Base-by-base conservation (phyloP, 164 flowering plant genomes). In the Vitis rupestris region DNA sequence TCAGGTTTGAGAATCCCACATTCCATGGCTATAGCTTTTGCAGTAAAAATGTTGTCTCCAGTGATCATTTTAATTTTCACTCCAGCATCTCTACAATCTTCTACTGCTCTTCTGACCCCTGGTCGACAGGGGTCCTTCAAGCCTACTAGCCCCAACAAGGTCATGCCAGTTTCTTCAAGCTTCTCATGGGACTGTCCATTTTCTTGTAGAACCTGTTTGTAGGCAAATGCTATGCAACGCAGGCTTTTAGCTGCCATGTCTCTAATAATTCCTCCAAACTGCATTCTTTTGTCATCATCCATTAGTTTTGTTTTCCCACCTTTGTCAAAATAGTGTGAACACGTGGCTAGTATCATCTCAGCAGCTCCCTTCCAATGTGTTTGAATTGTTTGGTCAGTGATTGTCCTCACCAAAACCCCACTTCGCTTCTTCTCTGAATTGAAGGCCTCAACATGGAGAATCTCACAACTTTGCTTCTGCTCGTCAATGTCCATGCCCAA, bases 341-440 rank as follows among this genome's bases (percentile, higher is more conserved):
- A 75, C 70, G 56, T 65, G 29, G 58, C 75, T 17, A 76, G 61
- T 11, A 76, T 65, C 67, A 72, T 76, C 61, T 76, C 79, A 11
- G 79, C 79, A 44, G 79, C 75, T 47, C 79, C 79, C 54, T 76
- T 76, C 79, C 79, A 76, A 61, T 76, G 75, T 4, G 50, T 31
- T 19, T 66, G 66, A 50, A 67, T 8, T 9, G 1, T 47, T 16
- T 23, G 23, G 15, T 67, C 65, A 12, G 8, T 31, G 13, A 2
- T 29, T 61, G 14, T 75, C 58, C 67, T 71, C 53, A 67, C 30
- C 23, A 48, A 16, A 15, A 76, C 73, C 17, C 79, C 75, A 17
- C 86, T 79, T 61, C 78, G 66, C 57, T 83, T 83, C 70, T 79
- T 81, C 71, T 83, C 80, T 3, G 84, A 81, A 68, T 83, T 83